Conservation (phyloP, 495 filamentous ascomycete species). For the Apodospora peruviana region DNA sequence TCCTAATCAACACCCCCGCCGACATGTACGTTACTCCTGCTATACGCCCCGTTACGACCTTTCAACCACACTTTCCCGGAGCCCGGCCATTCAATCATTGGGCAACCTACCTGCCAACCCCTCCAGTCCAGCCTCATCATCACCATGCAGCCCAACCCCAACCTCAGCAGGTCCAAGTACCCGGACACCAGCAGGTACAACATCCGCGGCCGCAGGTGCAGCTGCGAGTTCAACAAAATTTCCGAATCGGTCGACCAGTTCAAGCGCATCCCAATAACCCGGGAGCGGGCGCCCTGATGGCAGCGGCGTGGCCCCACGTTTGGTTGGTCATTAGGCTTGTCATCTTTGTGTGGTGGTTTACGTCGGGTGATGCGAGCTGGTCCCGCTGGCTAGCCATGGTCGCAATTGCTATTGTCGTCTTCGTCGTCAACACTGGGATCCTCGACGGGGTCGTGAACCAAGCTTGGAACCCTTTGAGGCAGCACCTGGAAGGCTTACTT, state of each 20-base stretch:
- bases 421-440: constrained; percentile 61
- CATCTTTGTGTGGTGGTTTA: constrained; percentile 75
- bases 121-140: background rate
- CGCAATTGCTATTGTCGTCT: constrained; percentile 51
- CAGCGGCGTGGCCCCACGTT: constrained; percentile 51
- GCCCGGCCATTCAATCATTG: background rate
- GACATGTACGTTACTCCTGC: constrained; percentile 42
- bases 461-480: constrained; percentile 57
- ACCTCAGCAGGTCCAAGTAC: constrained; percentile 1
- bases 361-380: constrained; percentile 63
- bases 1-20: constrained; percentile 43
- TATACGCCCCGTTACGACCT: background rate
- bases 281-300: constrained; percentile 41
- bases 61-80: background rate
- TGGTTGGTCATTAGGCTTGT: constrained; percentile 77
- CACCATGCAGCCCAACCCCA: background rate
- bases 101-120: background rate
- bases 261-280: constrained; percentile 32
- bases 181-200: constrained; percentile 4
- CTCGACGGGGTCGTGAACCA: constrained; percentile 52
- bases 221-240: constrained; percentile 1
- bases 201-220: constrained; percentile 6
- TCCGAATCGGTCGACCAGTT: background rate
- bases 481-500: constrained; percentile 67
- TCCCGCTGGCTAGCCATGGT: constrained; percentile 60